Conservation (phyloP, 257 asterid genomes). For the Jaltomata sinuosa region DNA sequence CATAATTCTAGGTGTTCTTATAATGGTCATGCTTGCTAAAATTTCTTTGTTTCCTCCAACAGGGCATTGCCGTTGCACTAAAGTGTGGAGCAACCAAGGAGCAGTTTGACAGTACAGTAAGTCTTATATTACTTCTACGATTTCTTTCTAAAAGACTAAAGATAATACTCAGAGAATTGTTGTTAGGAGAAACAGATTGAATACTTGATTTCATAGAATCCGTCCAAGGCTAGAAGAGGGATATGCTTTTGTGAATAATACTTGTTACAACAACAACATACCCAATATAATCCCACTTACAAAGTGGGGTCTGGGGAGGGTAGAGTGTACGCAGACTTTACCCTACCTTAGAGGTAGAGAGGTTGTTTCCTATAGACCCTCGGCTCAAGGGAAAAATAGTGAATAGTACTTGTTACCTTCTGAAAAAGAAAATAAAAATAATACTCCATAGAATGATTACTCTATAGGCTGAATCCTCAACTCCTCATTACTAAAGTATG, state of each 20-base stretch:
- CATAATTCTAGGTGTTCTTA: neutral
- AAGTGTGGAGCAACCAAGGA: constrained; percentile 99
- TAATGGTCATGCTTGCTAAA: neutral
- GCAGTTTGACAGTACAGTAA: constrained; percentile 86
- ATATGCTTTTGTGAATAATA: neutral
- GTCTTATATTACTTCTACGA: constrained; percentile 10
- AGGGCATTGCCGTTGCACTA: constrained; percentile 91
- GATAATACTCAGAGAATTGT: neutral
- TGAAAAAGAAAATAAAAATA: rapidly evolving
- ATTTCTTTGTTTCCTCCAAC: neutral
- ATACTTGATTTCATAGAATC: neutral
- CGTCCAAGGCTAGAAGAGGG: neutral
- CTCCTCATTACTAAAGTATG: neutral
- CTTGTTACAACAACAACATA: too few relatives aligned
- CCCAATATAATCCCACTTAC: too few relatives aligned
- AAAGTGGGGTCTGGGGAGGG: too few relatives aligned
- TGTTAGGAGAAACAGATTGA: neutral
- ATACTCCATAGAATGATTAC: neutral
- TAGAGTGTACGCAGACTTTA: too few relatives aligned
- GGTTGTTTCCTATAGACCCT: too few relatives aligned
- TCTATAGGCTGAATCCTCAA: neutral
- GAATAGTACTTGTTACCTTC: neutral
- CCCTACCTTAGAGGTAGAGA: too few relatives aligned
- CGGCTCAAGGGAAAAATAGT: too few relatives aligned
- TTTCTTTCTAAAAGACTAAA: neutral